Percentiles rank a stretch among this genome's conserved stretches.
phyloP scores from a whole-genome alignment of 805 yeast species.

The Candida silvicultrix region DNA sequence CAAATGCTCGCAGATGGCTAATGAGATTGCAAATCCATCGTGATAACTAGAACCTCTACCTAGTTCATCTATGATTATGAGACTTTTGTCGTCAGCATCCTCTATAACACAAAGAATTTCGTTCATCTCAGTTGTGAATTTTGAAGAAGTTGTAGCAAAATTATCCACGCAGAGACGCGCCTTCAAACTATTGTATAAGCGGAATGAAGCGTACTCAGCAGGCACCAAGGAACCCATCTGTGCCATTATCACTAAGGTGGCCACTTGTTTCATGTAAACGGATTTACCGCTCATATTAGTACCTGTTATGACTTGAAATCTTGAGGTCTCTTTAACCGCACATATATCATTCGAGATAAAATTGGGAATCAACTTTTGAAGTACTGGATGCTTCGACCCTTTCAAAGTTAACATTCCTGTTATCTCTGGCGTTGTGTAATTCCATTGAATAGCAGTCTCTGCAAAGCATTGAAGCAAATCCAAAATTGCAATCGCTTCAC shows the following conservation, averaged over 20 bases:
- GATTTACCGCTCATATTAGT: constrained; percentile 64
- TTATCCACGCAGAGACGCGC: constrained; percentile 33
- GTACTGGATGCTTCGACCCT: constrained; percentile 36
- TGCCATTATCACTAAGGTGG: constrained; percentile 42
- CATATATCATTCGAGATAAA: constrained; percentile 35
- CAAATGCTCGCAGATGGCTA: constrained; percentile 35
- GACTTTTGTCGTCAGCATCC: constrained; percentile 23
- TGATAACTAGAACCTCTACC: constrained; percentile 46
- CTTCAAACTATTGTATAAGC: constrained; percentile 31
- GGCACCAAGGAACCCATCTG: constrained; percentile 53
- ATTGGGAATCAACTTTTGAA: constrained; percentile 24
- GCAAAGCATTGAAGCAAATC: constrained; percentile 35
- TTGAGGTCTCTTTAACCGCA: constrained; percentile 27
- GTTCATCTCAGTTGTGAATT: constrained; percentile 41
- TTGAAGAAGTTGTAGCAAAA: constrained; percentile 29
- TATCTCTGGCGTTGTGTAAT: constrained; percentile 32
- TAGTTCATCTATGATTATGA: constrained; percentile 48
- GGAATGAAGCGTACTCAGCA: constrained; percentile 36
- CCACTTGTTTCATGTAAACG: constrained; percentile 46
- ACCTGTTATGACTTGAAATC: constrained; percentile 48
- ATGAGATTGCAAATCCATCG: constrained; percentile 48
- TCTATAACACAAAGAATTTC: constrained; percentile 40
- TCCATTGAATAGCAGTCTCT: constrained; percentile 13
- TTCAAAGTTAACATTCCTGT: constrained; percentile 23
- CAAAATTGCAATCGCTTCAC: constrained; percentile 37